Conservation (phyloP, 208 protist species). For the Leishmania arabica region DNA sequence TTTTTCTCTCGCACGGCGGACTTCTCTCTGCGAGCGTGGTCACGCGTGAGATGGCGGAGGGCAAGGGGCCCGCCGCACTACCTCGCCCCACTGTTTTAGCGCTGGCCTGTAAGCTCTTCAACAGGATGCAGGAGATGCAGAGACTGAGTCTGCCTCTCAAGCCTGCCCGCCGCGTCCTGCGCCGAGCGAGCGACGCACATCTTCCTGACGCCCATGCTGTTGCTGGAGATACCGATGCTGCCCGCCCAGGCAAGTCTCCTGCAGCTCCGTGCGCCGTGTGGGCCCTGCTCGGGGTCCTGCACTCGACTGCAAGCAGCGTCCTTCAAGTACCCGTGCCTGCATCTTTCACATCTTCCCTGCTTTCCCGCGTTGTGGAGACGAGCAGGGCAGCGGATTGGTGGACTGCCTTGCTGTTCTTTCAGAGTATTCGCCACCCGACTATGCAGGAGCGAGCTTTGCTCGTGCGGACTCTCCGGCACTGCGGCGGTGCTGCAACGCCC, state of each 20-base stretch:
- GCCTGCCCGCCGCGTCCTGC: constrained; percentile 10
- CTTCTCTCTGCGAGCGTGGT: constrained; percentile 12
- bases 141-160: constrained; percentile 21
- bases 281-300: constrained; percentile 41
- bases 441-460: constrained; percentile 50
- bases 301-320: constrained; percentile 32
- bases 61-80: not conserved
- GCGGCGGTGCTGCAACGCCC: constrained; percentile 26
- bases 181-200: not conserved
- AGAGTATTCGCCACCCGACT: constrained; percentile 46
- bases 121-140: constrained; percentile 31
- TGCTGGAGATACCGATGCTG: not conserved
- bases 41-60: not conserved
- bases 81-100: not conserved
- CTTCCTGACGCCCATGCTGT: not conserved
- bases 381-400: constrained; percentile 33
- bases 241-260: not conserved
- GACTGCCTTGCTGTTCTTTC: constrained; percentile 62
- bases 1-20: constrained; percentile 13
- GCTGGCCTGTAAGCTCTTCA: constrained; percentile 21
- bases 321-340: constrained; percentile 59
- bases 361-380: constrained; percentile 26
- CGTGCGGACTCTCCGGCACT: constrained; percentile 41
- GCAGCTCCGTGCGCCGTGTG: constrained; percentile 9
- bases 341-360: constrained; percentile 42